Percentiles rank a stretch among this genome's conserved stretches.
phyloP scores from a whole-genome alignment of 495 filamentous ascomycete genomes.

The Penicillium cataractarum region DNA sequence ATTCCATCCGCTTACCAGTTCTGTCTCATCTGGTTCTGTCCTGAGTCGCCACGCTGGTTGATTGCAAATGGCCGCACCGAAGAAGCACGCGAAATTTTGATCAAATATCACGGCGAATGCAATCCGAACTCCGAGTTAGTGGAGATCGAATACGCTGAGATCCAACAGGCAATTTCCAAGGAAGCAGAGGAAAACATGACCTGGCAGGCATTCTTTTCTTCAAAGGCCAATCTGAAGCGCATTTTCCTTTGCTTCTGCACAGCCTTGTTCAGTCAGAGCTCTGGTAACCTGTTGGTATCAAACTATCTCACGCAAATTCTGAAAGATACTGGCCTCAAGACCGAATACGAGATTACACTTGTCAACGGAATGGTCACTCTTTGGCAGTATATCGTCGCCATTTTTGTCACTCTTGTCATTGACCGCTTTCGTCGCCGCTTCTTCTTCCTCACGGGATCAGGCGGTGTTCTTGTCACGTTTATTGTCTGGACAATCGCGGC shows the following conservation, averaged over 20 bases:
- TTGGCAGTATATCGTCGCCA: constrained; percentile 52
- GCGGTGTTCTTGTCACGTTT: constrained; percentile 60
- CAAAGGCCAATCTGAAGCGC: constrained; percentile 70
- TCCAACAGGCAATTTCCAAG: constrained; percentile 30
- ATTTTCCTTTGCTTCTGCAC: constrained; percentile 59
- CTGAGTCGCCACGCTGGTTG: constrained; percentile 50
- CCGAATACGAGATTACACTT: constrained; percentile 48
- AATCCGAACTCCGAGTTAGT: constrained; percentile 25
- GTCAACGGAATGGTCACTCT: constrained; percentile 31
- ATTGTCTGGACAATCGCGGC: constrained; percentile 59
- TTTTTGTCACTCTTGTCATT: constrained; percentile 56
- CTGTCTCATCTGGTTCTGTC: constrained; percentile 46
- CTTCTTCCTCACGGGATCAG: constrained; percentile 58
- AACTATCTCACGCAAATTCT: constrained; percentile 61
- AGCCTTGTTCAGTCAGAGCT: constrained; percentile 68
- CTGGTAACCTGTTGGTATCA: constrained; percentile 66
- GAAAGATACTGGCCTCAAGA: constrained; percentile 56
- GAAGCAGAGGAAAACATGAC: constrained; percentile 35
- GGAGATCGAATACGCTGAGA: constrained; percentile 32
- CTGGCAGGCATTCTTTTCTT: constrained; percentile 63
- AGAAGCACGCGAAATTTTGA: constrained; percentile 40
- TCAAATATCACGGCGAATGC: constrained; percentile 35
- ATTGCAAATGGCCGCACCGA: constrained; percentile 38
- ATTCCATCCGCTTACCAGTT: constrained; percentile 49
- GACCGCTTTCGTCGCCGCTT: constrained; percentile 61